Evolutionary conservation across 2,329 filamentous ascomycete species (phyloP).

Genomic region (Diplodia corticola): DNA sequence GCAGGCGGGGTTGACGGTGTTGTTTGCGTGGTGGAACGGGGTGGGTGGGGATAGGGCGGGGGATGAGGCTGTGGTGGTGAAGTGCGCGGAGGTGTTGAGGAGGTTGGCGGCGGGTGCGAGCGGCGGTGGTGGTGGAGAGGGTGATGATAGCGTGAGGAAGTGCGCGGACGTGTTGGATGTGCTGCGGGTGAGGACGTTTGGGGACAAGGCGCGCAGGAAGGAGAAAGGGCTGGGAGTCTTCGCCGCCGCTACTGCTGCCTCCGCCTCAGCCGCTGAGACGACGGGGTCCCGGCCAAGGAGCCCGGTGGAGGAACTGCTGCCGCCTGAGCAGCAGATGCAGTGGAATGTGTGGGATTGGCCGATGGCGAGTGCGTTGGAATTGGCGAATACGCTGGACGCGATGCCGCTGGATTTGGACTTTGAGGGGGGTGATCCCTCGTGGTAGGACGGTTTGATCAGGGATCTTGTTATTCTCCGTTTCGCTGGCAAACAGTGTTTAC

Average conservation of each 20-base stretch:
- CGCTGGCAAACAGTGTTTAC: too few species aligned
- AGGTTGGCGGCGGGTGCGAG: not conserved
- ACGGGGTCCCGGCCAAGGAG: not conserved
- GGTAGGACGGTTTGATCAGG: not conserved
- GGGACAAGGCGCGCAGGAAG: not conserved
- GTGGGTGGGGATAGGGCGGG: not conserved
- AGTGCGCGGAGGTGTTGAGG: not conserved
- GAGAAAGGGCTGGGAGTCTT: not conserved
- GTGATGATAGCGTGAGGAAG: not conserved
- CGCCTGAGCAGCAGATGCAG: not conserved
- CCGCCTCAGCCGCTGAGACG: not conserved
- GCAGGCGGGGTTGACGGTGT: not conserved
- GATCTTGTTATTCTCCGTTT: too few species aligned
- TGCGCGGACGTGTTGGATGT: not conserved
- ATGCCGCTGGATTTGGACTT: not conserved
- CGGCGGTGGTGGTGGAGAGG: not conserved
- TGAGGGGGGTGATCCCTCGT: not conserved
- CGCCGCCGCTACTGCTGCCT: too few species aligned
- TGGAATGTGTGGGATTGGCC: conserved; percentile 4
- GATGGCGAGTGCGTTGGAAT: not conserved
- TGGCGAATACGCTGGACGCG: not conserved
- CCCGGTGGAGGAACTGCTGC: not conserved
- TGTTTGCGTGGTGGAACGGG: not conserved
- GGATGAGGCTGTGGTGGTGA: not conserved
- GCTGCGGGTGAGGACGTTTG: not conserved